Base-by-base conservation (phyloP, 176 grass and related monocot species). In the Lolium perenne region DNA sequence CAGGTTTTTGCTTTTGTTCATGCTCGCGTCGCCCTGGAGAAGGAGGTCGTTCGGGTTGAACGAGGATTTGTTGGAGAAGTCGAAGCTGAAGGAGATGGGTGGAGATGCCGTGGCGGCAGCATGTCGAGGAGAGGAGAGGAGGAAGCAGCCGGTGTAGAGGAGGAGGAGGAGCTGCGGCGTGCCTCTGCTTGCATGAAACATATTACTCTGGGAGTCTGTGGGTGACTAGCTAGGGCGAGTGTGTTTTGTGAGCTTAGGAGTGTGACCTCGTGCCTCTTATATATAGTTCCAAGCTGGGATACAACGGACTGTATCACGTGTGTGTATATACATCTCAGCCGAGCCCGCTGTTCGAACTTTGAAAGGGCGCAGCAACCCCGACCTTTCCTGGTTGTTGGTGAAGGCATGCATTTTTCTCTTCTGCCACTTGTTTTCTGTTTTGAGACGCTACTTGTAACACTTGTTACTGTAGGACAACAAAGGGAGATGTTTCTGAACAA, bases 81-180 rank as follows among this genome's bases (percentile, higher is more conserved):
- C 63, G 63, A 67, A 67, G 26, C 63, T 38, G 63, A 67, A 67
- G 63, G 63, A 67, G 63, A 67, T 17, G 63, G 63, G 63, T 16
- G 63, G 5, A 0, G 63, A 2, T 0, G 63, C 26, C 5, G 26
- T 13, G 6, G 5, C 63, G 13, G 29, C 63, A 7, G 26, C 63
- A 67, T 15, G 63, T 15, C 13, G 48, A 50, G 48, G 48, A 35
- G 25, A 7, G 26, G 63, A 67, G 63, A 67, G 63, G 63, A 67
- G 63, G 63, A 67, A 65, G 25, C 26, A 65, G 62, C 62, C 25
- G 25, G 62, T 26, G 62, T 65, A 35, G 25, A 65, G 5, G 26
- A 63, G 60, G 60, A 64, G 61, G 12, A 65, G 62, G 6, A 65
- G 26, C 62, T 15, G 62, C 4, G 25, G 25, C 62, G 26, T 15